Evolutionary conservation across 73 alveolate species (phyloP), one percentile per base, ranked within the genome.

Genomic region (Paramecium biaurelia): DNA sequence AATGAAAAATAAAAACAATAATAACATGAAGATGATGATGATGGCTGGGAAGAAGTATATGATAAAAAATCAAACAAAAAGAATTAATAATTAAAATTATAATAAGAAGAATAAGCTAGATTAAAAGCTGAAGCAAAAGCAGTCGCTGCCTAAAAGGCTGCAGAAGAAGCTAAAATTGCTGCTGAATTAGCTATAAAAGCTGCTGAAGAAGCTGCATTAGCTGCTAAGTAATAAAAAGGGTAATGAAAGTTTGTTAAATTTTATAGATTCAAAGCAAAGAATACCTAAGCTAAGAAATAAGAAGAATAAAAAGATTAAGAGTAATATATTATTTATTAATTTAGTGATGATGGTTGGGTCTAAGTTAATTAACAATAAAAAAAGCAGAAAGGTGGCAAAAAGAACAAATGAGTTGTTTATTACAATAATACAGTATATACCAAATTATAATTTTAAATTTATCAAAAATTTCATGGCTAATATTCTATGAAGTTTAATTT

Each of bases 1-100:
- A 11, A 28, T 14, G 24, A 70, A 34, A 70, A 70, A 32, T 35
- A 12, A 34, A 26, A 70, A 34, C 34, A 23, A 24, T 70, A 70
- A 70, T 32, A 57, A 4, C 23, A 3, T 70, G 86, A 70, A 37
- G 86, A 70, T 34, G 63, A 70, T 70, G 86, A 70, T 70, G 86
- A 70, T 15, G 86, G 86, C 6, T 72, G 67, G 86, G 37, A 35
- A 35, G 56, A 14, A 72, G 67, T 72, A 5, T 12, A 15, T 34
- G 63, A 72, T 72, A 21, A 57, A 30, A 70, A 57, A 72, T 35
- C 14, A 11, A 32, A 72, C n/a, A 72, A 72, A n/a, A 72, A 34
- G n/a, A 34, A 2, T 26, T 11, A 26, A 11, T 26, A 11, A 30
- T 24, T 7, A 18, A 63, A 63, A 26, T 63, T 0, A 53, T 18